These are phyloP conservation scores for Rostrohypoxylon terebratum DNA, from an alignment of 495 filamentous ascomycete species.

Conservation along the genomic window DNA sequence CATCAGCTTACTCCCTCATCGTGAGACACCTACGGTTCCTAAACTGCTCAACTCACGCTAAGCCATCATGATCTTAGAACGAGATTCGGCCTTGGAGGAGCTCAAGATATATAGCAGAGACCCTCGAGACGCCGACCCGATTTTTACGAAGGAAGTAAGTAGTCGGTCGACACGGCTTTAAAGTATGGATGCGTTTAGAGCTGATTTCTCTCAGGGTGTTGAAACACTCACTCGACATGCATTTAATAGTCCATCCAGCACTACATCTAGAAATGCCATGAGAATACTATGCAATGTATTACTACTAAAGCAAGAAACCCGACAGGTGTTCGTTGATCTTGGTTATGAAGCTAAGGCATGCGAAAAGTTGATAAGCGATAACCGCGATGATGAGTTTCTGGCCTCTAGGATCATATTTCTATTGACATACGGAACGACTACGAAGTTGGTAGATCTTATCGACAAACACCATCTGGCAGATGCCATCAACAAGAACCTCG, in stretches of 20 bases:
- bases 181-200: neutral
- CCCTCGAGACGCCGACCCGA: slow-evolving; percentile 75
- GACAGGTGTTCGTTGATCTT: slow-evolving; percentile 85
- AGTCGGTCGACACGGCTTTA: slow-evolving; percentile 56
- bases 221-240: slow-evolving; percentile 76
- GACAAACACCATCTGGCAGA: slow-evolving; percentile 76
- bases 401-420: slow-evolving; percentile 85
- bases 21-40: slow-evolving; percentile 59
- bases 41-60: slow-evolving; percentile 4
- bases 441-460: slow-evolving; percentile 76
- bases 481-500: slow-evolving; percentile 74
- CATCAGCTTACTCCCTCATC: slow-evolving; percentile 63
- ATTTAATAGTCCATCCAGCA: slow-evolving; percentile 68
- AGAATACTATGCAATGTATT: slow-evolving; percentile 90
- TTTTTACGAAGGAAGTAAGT: slow-evolving; percentile 81
- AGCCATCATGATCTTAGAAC: slow-evolving; percentile 61
- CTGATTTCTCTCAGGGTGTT: slow-evolving; percentile 72
- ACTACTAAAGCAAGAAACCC: slow-evolving; percentile 73
- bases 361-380: slow-evolving; percentile 78
- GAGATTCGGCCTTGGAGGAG: slow-evolving; percentile 71
- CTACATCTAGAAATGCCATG: slow-evolving; percentile 79
- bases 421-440: slow-evolving; percentile 81
- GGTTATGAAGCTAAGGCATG: slow-evolving; percentile 78
- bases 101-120: slow-evolving; percentile 84
- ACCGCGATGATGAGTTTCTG: slow-evolving; percentile 88